Base-by-base conservation (phyloP, 2,329 filamentous ascomycete species). In the Fusarium sterilihyphosum region DNA sequence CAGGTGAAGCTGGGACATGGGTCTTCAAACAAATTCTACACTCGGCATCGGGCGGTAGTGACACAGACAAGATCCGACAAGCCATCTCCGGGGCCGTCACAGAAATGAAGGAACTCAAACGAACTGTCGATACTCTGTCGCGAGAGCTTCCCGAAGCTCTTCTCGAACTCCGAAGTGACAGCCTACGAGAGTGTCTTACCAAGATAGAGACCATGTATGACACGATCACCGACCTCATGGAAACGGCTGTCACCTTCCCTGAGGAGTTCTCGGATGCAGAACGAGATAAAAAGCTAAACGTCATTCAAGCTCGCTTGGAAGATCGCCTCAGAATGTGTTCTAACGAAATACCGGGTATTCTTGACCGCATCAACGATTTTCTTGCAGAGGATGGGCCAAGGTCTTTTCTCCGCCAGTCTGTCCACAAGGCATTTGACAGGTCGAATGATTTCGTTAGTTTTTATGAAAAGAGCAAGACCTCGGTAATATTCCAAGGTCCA, bases 401-500 rank as follows among this genome's bases (percentile, higher is more conserved):
- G 16, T 33, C 29, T 4, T 50, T 50, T 33, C 3, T 33, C 5
- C 11, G 29, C 7, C 47, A 33, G 47, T 29, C 47, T 3, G 22
- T 50, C 3, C 47, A 33, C 8, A 50, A 33, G 2, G 29, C 47
- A 11, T 50, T 50, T 3, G 29, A 33, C 22, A 33, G 2, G 4
- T 33, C 22, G 33, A 16, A 33, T n/a, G 14, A 33, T 1, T 33
- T 33, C 22, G 8, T 33, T 5, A 18, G 29, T 1, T 50, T 18
- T n/a, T 33, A 50, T 3, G 22, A 50, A 33, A 33, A n/a, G 22
- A 33, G 47, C 29, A 50, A 50, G 4, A 18, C 16, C 1, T 33
- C 16, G 22, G 29, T 50, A 33, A 3, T 12, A 6, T n/a, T 6
- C 3, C 10, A 18, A n/a, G 4, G 4, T n/a, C 10, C 8, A 5